phyloP scores from a whole-genome alignment of 163 green algal species.

The Scenedesmus sp. region DNA sequence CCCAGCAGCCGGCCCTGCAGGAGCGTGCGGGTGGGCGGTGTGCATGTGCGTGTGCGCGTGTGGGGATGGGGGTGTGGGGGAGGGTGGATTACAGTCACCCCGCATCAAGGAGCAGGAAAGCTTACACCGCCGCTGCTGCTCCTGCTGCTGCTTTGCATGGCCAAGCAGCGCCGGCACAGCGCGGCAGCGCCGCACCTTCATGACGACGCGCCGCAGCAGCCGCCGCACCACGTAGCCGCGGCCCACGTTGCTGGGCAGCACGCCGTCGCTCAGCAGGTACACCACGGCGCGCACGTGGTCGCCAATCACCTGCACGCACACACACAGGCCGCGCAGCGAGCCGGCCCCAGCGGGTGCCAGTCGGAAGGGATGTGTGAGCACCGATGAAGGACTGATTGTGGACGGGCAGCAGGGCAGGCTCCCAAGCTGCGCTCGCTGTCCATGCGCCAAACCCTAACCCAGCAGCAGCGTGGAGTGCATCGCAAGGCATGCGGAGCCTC shows the following conservation, averaged over 20 bases:
- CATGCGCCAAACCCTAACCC: no score
- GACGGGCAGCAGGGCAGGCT: no score
- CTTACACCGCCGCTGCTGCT: no score
- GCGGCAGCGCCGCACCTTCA: conserved; percentile 74
- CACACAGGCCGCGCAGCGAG: conserved; percentile 61
- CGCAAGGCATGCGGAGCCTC: no score
- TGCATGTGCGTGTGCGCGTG: background rate
- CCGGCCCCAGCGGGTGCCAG: background rate
- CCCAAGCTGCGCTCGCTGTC: no score
- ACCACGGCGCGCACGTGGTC: conserved; percentile 92
- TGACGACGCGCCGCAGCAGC: conserved; percentile 88
- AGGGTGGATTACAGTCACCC: no score
- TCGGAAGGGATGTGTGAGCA: no score
- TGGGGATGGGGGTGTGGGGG: background rate
- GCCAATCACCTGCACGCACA: conserved; percentile 77
- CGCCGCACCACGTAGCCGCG: conserved; percentile 92
- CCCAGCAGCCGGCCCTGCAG: conserved; percentile 85
- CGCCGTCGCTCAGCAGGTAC: conserved; percentile 94
- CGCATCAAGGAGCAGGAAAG: no score
- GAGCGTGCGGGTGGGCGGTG: no score
- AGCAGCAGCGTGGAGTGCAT: no score
- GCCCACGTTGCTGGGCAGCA: conserved; percentile 91
- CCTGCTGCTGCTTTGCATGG: no score
- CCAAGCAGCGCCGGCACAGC: background rate
- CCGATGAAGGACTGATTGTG: no score